phyloP scores from a whole-genome alignment of 1,139 yeast species.

The Hemisphaericaspora subhashii region DNA sequence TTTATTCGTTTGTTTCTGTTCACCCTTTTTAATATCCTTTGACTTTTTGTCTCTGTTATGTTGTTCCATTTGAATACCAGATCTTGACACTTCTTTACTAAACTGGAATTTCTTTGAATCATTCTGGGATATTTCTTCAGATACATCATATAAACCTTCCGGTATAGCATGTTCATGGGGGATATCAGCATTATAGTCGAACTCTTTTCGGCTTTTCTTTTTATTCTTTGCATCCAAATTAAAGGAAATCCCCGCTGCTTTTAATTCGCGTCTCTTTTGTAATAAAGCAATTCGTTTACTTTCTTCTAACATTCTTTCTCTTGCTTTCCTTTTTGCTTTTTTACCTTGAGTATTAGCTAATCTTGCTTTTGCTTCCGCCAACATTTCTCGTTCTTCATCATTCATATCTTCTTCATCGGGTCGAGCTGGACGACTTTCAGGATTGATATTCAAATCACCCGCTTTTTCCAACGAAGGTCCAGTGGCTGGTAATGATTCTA shows the following conservation, averaged over 20 bases:
- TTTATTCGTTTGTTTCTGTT: constrained; percentile 12
- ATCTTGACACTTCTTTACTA: constrained; percentile 43
- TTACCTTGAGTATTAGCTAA: constrained; percentile 92
- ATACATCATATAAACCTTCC: constrained; percentile 67
- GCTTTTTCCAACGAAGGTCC: constrained; percentile 27
- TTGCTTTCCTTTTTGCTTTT: constrained; percentile 85
- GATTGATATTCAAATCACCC: constrained; percentile 66
- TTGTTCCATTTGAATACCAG: constrained; percentile 48
- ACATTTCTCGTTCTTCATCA: constrained; percentile 90
- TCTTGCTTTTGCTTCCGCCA: constrained; percentile 90
- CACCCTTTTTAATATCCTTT: constrained; percentile 18
- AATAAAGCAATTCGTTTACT: constrained; percentile 71
- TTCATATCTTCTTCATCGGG: constrained; percentile 80
- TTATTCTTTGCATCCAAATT: constrained; percentile 47
- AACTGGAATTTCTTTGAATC: constrained; percentile 40
- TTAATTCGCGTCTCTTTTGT: constrained; percentile 81
- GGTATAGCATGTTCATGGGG: constrained; percentile 78
- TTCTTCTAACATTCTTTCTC: constrained; percentile 79
- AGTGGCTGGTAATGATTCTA: constrained; percentile 50
- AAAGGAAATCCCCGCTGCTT: constrained; percentile 77
- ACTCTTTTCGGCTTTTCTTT: constrained; percentile 52
- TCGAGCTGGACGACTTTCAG: constrained; percentile 80
- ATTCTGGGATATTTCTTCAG: constrained; percentile 53
- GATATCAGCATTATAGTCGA: constrained; percentile 82
- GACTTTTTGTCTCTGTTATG: constrained; percentile 27